A percentile compares a stretch with the other conserved stretches of the same genome.
phyloP scores from a whole-genome alignment of 768 basidiomycete species.

The Suillus clintonianus region DNA sequence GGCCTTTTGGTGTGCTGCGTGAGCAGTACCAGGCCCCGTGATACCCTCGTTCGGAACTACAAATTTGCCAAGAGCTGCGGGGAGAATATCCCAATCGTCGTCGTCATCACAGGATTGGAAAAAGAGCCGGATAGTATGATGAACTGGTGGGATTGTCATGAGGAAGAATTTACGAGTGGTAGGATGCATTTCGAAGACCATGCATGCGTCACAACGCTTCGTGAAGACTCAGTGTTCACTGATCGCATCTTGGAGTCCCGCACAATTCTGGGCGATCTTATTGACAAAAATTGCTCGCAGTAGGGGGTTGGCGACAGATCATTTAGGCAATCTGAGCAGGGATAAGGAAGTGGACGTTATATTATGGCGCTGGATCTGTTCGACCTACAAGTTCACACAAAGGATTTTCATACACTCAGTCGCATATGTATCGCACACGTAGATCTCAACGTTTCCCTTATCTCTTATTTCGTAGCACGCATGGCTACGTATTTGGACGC shows the following conservation, averaged over 20 bases:
- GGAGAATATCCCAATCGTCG: constrained; percentile 31
- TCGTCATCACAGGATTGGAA: constrained; percentile 38
- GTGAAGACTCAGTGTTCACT: background rate
- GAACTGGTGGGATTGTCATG: constrained; percentile 40
- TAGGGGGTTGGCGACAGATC: background rate
- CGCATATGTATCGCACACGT: too few relatives aligned
- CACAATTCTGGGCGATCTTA: background rate
- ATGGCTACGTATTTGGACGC: too few relatives aligned
- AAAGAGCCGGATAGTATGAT: constrained; percentile 36
- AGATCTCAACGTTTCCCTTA: too few relatives aligned
- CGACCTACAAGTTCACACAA: too few relatives aligned
- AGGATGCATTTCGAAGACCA: constrained; percentile 21
- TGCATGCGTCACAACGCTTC: constrained; percentile 20
- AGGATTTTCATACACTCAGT: too few relatives aligned
- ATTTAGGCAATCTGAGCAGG: background rate
- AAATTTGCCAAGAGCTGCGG: constrained; percentile 34
- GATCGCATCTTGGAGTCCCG: background rate
- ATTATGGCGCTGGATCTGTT: too few relatives aligned
- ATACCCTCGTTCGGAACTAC: constrained; percentile 28
- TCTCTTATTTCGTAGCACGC: too few relatives aligned
- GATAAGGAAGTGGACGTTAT: too few relatives aligned
- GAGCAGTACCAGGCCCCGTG: constrained; percentile 30
- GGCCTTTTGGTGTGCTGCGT: constrained; percentile 35
- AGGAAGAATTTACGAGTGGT: constrained; percentile 13
- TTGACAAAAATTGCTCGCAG: background rate